phyloP scores from a whole-genome alignment of 78 protist species.

The Paulinella micropora region DNA sequence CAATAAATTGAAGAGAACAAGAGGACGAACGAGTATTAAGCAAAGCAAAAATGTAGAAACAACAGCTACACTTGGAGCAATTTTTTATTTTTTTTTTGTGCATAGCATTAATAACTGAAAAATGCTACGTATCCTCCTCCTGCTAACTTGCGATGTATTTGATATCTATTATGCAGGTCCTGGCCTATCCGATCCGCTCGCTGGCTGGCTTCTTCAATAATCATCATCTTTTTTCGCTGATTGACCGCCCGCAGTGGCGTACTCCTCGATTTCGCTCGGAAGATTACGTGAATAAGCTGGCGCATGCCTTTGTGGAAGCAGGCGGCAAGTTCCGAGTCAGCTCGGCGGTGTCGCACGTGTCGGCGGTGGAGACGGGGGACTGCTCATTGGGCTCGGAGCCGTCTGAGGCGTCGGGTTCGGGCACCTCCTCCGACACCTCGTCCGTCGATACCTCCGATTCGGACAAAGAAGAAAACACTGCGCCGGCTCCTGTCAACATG shows the following conservation, averaged over 20 bases:
- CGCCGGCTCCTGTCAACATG: too few species aligned
- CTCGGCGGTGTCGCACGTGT: too few species aligned
- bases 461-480: too few species aligned
- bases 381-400: neutral
- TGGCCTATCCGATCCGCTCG: neutral
- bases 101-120: neutral
- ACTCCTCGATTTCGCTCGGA: neutral
- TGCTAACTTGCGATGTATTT: neutral
- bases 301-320: neutral
- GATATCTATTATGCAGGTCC: neutral
- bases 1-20: too few species aligned
- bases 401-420: neutral
- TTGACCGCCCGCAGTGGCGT: conserved; percentile 14
- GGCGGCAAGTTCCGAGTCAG: neutral
- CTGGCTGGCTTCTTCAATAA: conserved; percentile 4
- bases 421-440: conserved; percentile 17
- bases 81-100: neutral
- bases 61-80: too few species aligned
- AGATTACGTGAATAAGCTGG: neutral
- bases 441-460: too few species aligned
- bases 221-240: conserved; percentile 10
- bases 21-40: too few species aligned
- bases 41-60: too few species aligned
- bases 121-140: neutral
- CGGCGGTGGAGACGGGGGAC: neutral